A percentile compares a stretch with the other conserved stretches of the same genome.
phyloP scores from a whole-genome alignment of 306 rosid genomes.

The Carpinus fangiana region DNA sequence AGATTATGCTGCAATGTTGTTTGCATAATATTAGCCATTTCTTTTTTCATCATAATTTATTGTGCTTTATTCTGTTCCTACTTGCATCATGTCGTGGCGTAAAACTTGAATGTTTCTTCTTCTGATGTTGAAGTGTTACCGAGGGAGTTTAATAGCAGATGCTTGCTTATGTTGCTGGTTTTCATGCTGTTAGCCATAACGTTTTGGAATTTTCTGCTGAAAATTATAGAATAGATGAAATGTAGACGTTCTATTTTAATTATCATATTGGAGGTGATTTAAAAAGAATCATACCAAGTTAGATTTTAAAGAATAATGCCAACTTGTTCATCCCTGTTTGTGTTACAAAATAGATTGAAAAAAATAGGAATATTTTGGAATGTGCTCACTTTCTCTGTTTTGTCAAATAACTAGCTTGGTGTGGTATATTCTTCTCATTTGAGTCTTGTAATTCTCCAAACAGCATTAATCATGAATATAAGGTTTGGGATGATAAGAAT shows the following conservation, averaged over 20 bases:
- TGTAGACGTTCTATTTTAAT: background rate
- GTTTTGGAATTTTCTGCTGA: background rate
- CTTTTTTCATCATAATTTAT: background rate
- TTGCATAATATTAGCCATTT: background rate
- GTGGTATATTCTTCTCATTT: conserved; percentile 11
- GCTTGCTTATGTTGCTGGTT: background rate
- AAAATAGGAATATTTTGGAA: background rate
- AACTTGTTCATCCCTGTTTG: background rate
- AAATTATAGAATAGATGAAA: background rate
- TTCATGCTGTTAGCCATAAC: background rate
- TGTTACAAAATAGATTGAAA: background rate
- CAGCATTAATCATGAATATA: conserved; percentile 90
- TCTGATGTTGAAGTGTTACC: background rate
- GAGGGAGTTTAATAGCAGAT: background rate
- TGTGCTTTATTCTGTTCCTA: background rate
- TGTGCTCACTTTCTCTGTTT: conserved; percentile 15
- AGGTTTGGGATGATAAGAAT: conserved; percentile 81
- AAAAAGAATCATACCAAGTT: background rate
- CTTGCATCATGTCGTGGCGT: background rate
- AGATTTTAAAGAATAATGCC: background rate
- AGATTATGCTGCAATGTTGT: conserved; percentile 1
- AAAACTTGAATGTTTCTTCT: background rate
- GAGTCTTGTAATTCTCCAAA: conserved; percentile 24
- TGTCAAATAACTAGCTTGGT: conserved; percentile 18
- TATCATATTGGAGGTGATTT: background rate